Evolutionary conservation across 2,329 filamentous ascomycete species (phyloP).

Genomic region (Thielaviopsis euricoi): DNA sequence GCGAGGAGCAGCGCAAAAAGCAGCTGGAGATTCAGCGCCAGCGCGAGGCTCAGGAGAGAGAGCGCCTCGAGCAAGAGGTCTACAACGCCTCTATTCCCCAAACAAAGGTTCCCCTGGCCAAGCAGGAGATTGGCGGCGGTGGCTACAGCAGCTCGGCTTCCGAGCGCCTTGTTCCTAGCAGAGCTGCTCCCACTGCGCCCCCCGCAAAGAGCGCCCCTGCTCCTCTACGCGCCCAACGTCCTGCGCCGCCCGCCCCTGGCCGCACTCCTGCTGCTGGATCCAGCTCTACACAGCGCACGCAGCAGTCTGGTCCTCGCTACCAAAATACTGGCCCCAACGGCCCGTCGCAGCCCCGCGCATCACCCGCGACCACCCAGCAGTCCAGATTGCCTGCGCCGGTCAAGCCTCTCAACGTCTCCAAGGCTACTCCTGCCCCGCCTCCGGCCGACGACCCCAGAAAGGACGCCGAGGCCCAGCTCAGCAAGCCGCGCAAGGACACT

Average conservation of each 20-base stretch:
- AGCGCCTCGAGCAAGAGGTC: conserved; percentile 61
- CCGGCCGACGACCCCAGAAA: conserved; percentile 53
- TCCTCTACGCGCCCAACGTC: conserved; percentile 53
- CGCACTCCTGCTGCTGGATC: background rate
- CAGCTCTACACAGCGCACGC: conserved; percentile 6
- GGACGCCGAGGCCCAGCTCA: conserved; percentile 75
- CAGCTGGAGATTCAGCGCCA: conserved; percentile 43
- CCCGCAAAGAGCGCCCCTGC: conserved; percentile 31
- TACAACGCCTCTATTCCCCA: conserved; percentile 85
- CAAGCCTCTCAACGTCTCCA: conserved; percentile 66
- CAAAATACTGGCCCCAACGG: conserved; percentile 25
- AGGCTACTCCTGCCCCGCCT: conserved; percentile 33
- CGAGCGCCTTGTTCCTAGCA: conserved; percentile 72
- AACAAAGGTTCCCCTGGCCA: conserved; percentile 60
- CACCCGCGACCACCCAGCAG: conserved; percentile 24
- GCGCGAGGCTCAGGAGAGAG: conserved; percentile 45
- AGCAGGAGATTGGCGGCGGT: conserved; percentile 71
- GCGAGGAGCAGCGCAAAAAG: conserved; percentile 44
- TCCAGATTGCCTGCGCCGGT: conserved; percentile 45
- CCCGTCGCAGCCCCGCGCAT: conserved; percentile 22
- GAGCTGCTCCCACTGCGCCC: conserved; percentile 70
- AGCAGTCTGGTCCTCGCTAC: conserved; percentile 35
- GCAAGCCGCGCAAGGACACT: conserved; percentile 79
- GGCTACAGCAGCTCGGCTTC: conserved; percentile 25
- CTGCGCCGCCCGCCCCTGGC: conserved; percentile 54